Conservation (phyloP, 768 basidiomycete genomes). For the Lepiota brunneoincarnata region DNA sequence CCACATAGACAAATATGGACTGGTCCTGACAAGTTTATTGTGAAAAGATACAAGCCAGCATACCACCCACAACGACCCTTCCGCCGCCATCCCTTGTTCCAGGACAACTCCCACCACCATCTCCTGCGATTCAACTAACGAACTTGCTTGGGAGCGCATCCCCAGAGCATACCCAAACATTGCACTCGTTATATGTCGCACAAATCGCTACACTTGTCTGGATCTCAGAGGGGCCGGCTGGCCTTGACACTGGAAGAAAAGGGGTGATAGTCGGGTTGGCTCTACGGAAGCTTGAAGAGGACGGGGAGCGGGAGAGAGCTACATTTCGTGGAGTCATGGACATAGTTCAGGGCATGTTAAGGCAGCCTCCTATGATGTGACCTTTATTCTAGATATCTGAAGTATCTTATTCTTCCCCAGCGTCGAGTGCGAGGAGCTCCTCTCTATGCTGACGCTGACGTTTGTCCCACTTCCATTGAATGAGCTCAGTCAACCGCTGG, state of each 20-base stretch:
- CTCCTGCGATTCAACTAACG: constrained; percentile 71
- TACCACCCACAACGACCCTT: constrained; percentile 63
- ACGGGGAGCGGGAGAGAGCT: constrained; percentile 36
- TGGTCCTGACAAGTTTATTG: constrained; percentile 3
- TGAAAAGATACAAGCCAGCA: constrained; percentile 73
- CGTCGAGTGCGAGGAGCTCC: constrained; percentile 48
- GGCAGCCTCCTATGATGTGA: constrained; percentile 1
- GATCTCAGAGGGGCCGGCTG: constrained; percentile 43
- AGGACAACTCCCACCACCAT: constrained; percentile 51
- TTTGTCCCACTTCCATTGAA: constrained; percentile 67
- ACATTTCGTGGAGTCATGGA: constrained; percentile 51
- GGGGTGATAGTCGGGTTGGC: constrained; percentile 78
- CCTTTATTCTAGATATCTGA: neutral
- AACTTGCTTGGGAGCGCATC: constrained; percentile 76
- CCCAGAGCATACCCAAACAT: constrained; percentile 62
- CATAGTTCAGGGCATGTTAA: constrained; percentile 37
- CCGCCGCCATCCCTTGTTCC: constrained; percentile 35
- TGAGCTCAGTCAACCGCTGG: constrained; percentile 50
- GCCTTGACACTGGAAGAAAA: constrained; percentile 42
- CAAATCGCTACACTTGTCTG: constrained; percentile 88
- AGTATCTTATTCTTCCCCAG: neutral
- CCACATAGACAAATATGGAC: neutral
- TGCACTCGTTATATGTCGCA: constrained; percentile 80
- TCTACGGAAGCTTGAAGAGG: constrained; percentile 37
- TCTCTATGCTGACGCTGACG: constrained; percentile 29